Conservation (phyloP, 495 filamentous ascomycete genomes). For the Aspergillus taichungensis region DNA sequence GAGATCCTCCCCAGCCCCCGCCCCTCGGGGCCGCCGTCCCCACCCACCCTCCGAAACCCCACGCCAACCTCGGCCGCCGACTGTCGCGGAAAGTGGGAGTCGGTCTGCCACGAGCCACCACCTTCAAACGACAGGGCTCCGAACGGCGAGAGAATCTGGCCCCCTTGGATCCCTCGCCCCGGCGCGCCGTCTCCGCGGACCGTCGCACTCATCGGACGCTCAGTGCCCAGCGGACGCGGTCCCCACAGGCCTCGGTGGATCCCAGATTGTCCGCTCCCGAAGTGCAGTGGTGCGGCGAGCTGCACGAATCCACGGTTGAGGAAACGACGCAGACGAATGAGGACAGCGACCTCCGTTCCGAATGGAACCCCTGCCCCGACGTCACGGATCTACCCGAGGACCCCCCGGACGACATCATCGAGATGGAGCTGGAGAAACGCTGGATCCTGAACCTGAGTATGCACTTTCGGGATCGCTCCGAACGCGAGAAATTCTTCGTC, state of each 20-base stretch:
- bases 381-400: conserved; percentile 23
- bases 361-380: conserved; percentile 22
- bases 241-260: conserved; percentile 33
- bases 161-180: conserved; percentile 55
- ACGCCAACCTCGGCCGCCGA: conserved; percentile 43
- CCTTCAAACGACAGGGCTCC: conserved; percentile 72
- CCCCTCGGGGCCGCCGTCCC: not conserved
- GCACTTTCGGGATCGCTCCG: conserved; percentile 94
- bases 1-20: conserved; percentile 16
- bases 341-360: conserved; percentile 13
- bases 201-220: conserved; percentile 40
- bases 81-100: conserved; percentile 67
- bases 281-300: conserved; percentile 36
- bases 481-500: conserved; percentile 96
- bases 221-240: conserved; percentile 36
- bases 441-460: conserved; percentile 99
- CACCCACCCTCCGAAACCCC: conserved; percentile 14
- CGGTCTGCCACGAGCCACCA: conserved; percentile 62
- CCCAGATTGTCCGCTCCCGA: conserved; percentile 40
- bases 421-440: conserved; percentile 72
- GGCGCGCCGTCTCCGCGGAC: conserved; percentile 67
- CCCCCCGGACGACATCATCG: conserved; percentile 47
- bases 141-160: conserved; percentile 66
- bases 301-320: conserved; percentile 29
- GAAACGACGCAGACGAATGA: conserved; percentile 20